Base-by-base conservation (phyloP, 139 green algal species). In the Spirogloea muscicola region DNA sequence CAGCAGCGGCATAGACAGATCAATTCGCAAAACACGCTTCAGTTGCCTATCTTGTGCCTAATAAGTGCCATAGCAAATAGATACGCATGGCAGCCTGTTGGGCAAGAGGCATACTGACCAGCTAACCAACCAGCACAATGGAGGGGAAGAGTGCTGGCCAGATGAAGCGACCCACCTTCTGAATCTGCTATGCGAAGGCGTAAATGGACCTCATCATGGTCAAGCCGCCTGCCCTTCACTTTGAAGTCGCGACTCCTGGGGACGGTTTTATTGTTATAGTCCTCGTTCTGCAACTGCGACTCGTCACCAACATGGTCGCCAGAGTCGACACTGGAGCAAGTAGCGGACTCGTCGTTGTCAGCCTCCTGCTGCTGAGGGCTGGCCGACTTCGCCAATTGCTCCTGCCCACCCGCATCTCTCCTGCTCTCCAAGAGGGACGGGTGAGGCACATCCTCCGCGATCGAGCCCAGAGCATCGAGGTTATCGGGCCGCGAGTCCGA, bases 401-500 rank as follows among this genome's bases (percentile, higher is more conserved):
- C 38, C 10, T 31, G 59, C 38, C 29, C 21, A 43, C 10, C 59
- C 59, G 6, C 38, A 25, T 43, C 59, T 57, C 59, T 68, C 59
- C 59, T 31, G 59, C 38, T 27, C 38, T 68, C 59, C 18, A 7
- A 1, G 16, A 27, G 13, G 38, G 59, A 31, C 10, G 40, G 38
- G 38, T 31, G 59, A 31, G 59, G 33, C 1, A 31, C 18, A 27
- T 31, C 25, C 25, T 49, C 59, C 25, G 59, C 10, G 59, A 31
- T 7, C 27, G 7, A 43, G 10, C 25, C 38, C 27, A n/a, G 90
- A 84, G 1, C 29, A 18, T 77, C 48, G 18, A 10, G n/a, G 41
- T 80, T 33, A 21, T 49, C 58, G 39, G 74, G 39, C 7, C 91
- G 82, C 58, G 57, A 64, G 57, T n/a, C n/a, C n/a, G n/a, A n/a